A percentile compares a stretch with the other conserved stretches of the same genome.
These are phyloP conservation scores for Trichoderma sp. DNA, from an alignment of 2,329 filamentous ascomycete genomes.

Conservation along the genomic window DNA sequence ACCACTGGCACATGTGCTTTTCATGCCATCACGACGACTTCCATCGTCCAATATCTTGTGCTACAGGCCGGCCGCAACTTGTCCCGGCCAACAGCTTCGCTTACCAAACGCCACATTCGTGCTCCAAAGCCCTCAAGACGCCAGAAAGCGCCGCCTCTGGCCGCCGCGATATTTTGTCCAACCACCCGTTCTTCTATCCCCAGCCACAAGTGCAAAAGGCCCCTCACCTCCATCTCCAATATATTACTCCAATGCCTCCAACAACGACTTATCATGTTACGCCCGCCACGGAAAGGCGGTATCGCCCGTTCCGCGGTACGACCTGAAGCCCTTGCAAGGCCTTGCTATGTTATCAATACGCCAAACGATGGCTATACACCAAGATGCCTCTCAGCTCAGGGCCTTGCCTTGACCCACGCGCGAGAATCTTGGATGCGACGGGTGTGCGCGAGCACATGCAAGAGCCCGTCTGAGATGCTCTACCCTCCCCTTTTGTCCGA, in stretches of 20 bases:
- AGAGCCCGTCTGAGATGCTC: background rate
- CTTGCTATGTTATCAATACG: background rate
- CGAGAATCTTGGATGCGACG: constrained; percentile 7
- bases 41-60: background rate
- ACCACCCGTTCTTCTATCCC: constrained; percentile 4
- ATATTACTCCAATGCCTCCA: background rate
- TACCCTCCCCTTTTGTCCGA: constrained; percentile 2
- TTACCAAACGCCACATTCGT: background rate
- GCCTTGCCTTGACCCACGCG: background rate
- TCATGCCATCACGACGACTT: background rate
- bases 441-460: constrained; percentile 12
- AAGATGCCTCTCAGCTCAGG: background rate
- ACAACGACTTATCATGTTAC: background rate
- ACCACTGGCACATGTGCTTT: background rate
- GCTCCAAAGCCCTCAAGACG: background rate
- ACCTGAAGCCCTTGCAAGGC: background rate
- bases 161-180: background rate
- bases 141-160: background rate
- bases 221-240: constrained; percentile 19
- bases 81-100: background rate
- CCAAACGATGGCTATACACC: background rate
- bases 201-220: constrained; percentile 14
- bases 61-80: background rate
- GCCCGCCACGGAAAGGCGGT: background rate
- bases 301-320: constrained; percentile 7